Evolutionary conservation across 768 basidiomycete species (phyloP), one percentile per base, ranked within the genome.

Genomic region (Pisolithus tinctorius): DNA sequence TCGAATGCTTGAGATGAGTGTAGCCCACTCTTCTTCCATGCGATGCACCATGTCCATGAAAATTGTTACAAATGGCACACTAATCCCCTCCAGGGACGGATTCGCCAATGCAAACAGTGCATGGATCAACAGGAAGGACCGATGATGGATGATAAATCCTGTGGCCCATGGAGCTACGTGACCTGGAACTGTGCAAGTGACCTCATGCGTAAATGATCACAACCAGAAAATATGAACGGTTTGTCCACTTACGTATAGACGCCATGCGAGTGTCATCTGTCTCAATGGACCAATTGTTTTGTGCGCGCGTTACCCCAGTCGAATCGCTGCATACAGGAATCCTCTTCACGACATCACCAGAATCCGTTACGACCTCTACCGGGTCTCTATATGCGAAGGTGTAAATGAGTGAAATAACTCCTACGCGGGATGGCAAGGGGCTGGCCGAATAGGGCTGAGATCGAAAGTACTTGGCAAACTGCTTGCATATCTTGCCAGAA

Each of bases 101-200:
- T 51, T 46, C 20, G 45, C 41, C 4, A 55, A 36, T 14, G 45
- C 47, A 41, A 55, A 55, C 9, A 56, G 45, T 11, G 47, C 45
- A 25, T 56, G 47, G 14, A 56, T 47, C 23, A 50, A 6, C 26
- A 53, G 37, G 44, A 53, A 53, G 9, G 55, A 16, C 16, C 39
- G 38, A 45, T 53, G 53, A 11, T 45, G 46, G 23, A 30, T 29
- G 27, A 50, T 50, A 31, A 50, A 50, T 31, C 30, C 30, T 10
- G 30, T 31, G 7, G 30, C 30, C 30, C 30, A 31, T 10, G 30
- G 30, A 31, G 27, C 9, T 31, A 31, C 30, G 7, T 31, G 30
- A 9, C 30, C 30, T 10, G 30, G 30, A 31, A 31, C 30, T 31
- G 9, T 9, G 30, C 30, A 31, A 31, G 7, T 2, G 7, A 29